Conservation (phyloP, 2,329 filamentous ascomycete species). For the Ophiostoma perfectum region DNA sequence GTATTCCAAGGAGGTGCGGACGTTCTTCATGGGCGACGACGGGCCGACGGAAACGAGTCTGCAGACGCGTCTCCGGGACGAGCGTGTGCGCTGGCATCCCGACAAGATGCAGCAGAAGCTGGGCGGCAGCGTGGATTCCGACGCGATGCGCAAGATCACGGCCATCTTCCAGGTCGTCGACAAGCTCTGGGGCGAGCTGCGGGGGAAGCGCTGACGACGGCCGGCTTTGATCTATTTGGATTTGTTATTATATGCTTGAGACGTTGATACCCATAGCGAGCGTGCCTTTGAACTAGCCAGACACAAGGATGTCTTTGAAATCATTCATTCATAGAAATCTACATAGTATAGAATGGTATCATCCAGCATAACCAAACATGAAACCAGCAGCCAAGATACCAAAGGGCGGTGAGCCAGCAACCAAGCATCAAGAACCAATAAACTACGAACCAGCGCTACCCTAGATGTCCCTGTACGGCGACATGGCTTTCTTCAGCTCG, state of each 20-base stretch:
- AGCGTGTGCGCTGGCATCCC: slow-evolving; percentile 92
- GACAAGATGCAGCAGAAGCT: slow-evolving; percentile 94
- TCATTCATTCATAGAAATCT: neutral
- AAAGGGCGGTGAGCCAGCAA: neutral
- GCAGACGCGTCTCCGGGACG: slow-evolving; percentile 61
- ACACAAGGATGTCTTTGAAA: neutral
- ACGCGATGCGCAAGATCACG: slow-evolving; percentile 73
- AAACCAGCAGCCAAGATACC: neutral
- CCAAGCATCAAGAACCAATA: neutral
- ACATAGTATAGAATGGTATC: slow-evolving; percentile 8
- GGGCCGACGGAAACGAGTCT: slow-evolving; percentile 43
- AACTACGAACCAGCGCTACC: neutral
- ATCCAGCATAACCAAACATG: neutral
- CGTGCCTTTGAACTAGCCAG: too few relatives aligned
- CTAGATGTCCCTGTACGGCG: slow-evolving; percentile 54
- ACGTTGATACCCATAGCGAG: too few relatives aligned
- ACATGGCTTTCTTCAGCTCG: slow-evolving; percentile 71
- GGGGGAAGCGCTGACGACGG: neutral
- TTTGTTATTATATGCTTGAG: too few relatives aligned
- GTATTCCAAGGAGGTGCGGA: slow-evolving; percentile 54
- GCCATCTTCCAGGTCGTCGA: slow-evolving; percentile 90
- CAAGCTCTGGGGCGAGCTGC: slow-evolving; percentile 62
- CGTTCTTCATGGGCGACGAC: slow-evolving; percentile 53
- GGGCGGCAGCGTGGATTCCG: slow-evolving; percentile 61
- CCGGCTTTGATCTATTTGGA: too few relatives aligned